Evolutionary conservation across 306 rosid species (phyloP), one percentile per base, ranked within the genome.

Genomic region (Cicer cuneatum): DNA sequence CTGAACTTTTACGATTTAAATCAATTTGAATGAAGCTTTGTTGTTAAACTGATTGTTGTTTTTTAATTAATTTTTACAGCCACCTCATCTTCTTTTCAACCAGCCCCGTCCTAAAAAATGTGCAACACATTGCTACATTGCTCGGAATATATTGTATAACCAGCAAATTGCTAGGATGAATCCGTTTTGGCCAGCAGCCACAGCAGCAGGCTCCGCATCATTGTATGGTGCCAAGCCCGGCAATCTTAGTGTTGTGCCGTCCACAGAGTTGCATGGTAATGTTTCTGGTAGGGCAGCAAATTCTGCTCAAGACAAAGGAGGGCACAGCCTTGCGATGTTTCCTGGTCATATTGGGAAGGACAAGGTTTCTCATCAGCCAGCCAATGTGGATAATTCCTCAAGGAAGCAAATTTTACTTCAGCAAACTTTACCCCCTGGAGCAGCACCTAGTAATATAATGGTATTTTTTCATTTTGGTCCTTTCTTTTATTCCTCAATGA

Each of bases 41-140:
- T 49, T 42, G 14, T 10, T n/a, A 10, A 37, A 19, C 5, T 10
- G 24, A 7, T 39, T 73, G 54, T 51, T n/a, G n/a, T 40, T 29
- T 11, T 7, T 29, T 42, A 7, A 57, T 54, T 10, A 6, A 7
- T 63, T 69, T 72, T 37, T 62, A 7, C 92, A 92, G 99, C 89
- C 93, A 2, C 92, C 91, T 0, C 89, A 89, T 43, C 85, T 87
- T 40, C 86, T 90, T 45, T 87, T 92, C 21, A 85, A 83, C 38
- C 99, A 92, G 73, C 93, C 98, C 21, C 87, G 97, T 78, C 98
- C 90, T 0, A 92, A 92, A 85, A 85, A 92, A 75, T 95, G 99
- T 63, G 93, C 97, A 19, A 95, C 99, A 16, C 99, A 95, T 78
- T 92, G 80, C 86, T 86, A 92, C 90, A 83, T 95, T 86, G 99